phyloP scores from a whole-genome alignment of 2,329 filamentous ascomycete genomes.

The Colletotrichum nymphaeae region DNA sequence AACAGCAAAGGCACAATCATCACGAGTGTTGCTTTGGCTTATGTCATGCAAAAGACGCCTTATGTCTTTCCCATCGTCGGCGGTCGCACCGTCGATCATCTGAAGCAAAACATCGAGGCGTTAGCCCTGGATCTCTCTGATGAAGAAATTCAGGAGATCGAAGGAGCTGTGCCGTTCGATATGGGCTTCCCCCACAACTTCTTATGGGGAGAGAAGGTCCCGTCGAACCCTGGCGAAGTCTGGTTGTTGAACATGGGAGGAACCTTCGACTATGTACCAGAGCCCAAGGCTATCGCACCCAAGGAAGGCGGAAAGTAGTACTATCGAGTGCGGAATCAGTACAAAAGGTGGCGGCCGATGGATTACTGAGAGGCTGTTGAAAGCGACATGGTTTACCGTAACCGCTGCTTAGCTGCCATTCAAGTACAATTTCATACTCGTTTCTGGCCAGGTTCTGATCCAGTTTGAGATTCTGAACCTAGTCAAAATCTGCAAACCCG shows the following conservation, averaged over 20 bases:
- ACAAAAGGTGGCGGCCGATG: conserved; percentile 46
- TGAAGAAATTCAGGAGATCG: conserved; percentile 75
- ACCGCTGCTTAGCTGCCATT: not conserved
- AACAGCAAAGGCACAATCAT: conserved; percentile 54
- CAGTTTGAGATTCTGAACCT: not conserved
- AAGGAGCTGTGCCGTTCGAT: conserved; percentile 70
- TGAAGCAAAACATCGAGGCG: conserved; percentile 77
- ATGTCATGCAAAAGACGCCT: conserved; percentile 77
- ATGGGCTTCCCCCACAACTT: conserved; percentile 75
- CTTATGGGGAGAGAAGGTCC: conserved; percentile 55
- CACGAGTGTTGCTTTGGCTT: conserved; percentile 72
- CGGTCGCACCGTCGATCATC: conserved; percentile 75
- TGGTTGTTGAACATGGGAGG: conserved; percentile 60
- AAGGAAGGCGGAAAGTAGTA: conserved; percentile 56
- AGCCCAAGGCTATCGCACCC: conserved; percentile 54
- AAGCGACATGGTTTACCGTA: not conserved
- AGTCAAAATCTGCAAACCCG: not conserved
- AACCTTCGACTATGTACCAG: conserved; percentile 61
- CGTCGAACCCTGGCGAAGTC: conserved; percentile 53
- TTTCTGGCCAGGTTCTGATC: not conserved
- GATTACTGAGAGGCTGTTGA: conserved; percentile 23
- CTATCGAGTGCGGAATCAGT: conserved; percentile 43
- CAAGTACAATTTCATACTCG: not conserved
- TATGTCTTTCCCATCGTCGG: conserved; percentile 81
- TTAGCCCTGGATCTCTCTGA: conserved; percentile 68